Evolutionary conservation across 768 basidiomycete species (phyloP).

Genomic region (Favolaschia claudopus): DNA sequence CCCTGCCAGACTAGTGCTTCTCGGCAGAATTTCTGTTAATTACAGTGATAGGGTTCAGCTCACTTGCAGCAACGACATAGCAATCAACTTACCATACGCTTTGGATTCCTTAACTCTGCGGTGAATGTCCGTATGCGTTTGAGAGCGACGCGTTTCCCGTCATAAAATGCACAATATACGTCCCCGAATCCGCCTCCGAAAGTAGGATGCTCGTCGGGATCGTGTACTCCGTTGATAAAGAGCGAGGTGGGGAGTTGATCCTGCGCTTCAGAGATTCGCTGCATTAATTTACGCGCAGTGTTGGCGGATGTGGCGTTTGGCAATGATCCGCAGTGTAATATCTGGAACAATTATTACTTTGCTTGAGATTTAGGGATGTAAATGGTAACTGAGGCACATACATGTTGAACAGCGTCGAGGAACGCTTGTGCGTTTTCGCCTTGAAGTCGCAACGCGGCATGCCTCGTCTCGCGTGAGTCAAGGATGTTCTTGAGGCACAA

Average conservation of each 20-base stretch:
- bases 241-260: slow-evolving; percentile 23
- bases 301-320: not conserved
- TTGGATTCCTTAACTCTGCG: not conserved
- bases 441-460: not conserved
- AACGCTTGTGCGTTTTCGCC: not conserved
- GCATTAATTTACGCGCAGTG: slow-evolving; percentile 14
- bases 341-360: not conserved
- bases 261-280: slow-evolving; percentile 12
- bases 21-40: slow-evolving; percentile 32
- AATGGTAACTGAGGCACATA: not conserved
- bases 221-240: slow-evolving; percentile 17
- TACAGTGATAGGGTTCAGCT: not conserved
- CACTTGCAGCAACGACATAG: too few species aligned
- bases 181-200: slow-evolving; percentile 30
- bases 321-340: not conserved
- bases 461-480: not conserved
- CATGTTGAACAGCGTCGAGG: not conserved
- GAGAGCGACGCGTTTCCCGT: not conserved
- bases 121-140: slow-evolving; percentile 1
- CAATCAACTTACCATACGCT: not conserved
- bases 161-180: slow-evolving; percentile 22
- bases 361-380: not conserved
- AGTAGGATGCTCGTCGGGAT: slow-evolving; percentile 14
- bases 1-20: slow-evolving; percentile 39
- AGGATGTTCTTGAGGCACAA: too few species aligned